Conservation (phyloP, 2,329 filamentous ascomycete species). For the Alternaria sp. region DNA sequence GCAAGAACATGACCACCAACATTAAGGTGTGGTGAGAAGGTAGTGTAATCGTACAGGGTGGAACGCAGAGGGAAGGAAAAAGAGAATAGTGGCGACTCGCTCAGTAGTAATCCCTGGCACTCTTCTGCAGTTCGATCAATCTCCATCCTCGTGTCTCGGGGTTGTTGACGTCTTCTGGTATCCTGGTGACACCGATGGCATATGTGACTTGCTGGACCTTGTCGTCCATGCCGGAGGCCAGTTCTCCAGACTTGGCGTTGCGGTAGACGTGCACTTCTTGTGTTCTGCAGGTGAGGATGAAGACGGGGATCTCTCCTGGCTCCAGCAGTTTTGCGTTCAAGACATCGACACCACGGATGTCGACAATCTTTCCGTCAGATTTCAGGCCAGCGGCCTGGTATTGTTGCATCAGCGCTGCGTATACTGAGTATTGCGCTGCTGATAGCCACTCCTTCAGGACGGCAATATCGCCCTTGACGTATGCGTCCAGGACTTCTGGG, state of each 20-base stretch:
- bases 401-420: conserved; percentile 95
- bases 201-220: conserved; percentile 98
- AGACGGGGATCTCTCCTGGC: conserved; percentile 88
- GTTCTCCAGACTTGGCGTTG: conserved; percentile 85
- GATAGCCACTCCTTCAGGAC: conserved; percentile 94
- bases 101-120: conserved; percentile 86
- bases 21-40: conserved; percentile 21
- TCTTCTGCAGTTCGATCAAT: conserved; percentile 98
- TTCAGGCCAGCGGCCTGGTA: conserved; percentile 93
- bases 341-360: conserved; percentile 94
- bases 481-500: conserved; percentile 95
- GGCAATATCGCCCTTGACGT: conserved; percentile 93
- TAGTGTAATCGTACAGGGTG: conserved; percentile 25
- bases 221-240: conserved; percentile 97
- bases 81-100: conserved; percentile 4
- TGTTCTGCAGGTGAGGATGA: conserved; percentile 94
- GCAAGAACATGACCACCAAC: conserved; percentile 18
- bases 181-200: conserved; percentile 91
- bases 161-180: conserved; percentile 95
- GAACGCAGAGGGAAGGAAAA: conserved; percentile 1
- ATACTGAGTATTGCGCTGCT: conserved; percentile 94
- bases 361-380: conserved; percentile 91
- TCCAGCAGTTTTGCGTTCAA: conserved; percentile 80
- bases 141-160: conserved; percentile 96
- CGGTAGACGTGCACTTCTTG: conserved; percentile 98